These are phyloP conservation scores for Leishmania amazonensis DNA, from an alignment of 208 protist species.

Conservation along the genomic window DNA sequence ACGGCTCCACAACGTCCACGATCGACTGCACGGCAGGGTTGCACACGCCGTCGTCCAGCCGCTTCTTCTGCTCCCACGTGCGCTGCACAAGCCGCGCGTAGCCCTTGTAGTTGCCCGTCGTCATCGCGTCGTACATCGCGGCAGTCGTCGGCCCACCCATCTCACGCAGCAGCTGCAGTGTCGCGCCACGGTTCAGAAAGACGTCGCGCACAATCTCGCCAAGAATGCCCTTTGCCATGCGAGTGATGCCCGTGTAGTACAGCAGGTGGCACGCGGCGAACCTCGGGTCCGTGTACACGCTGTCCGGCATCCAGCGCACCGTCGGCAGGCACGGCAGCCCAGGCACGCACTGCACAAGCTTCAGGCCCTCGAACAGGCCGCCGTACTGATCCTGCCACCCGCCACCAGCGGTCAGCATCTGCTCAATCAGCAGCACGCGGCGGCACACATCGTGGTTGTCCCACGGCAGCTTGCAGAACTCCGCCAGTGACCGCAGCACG, in stretches of 20 bases:
- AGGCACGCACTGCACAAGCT: slow-evolving; percentile 42
- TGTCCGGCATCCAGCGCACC: slow-evolving; percentile 48
- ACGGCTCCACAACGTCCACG: slow-evolving; percentile 39
- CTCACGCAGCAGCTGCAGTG: slow-evolving; percentile 36
- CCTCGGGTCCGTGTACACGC: slow-evolving; percentile 39
- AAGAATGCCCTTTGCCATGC: slow-evolving; percentile 49
- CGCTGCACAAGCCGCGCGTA: slow-evolving; percentile 39
- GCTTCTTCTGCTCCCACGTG: slow-evolving; percentile 62
- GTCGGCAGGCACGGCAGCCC: slow-evolving; percentile 35
- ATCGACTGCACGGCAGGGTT: slow-evolving; percentile 41
- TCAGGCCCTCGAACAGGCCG: slow-evolving; percentile 51
- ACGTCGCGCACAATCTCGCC: slow-evolving; percentile 46
- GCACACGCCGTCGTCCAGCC: slow-evolving; percentile 43
- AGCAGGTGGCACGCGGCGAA: slow-evolving; percentile 47
- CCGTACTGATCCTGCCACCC: slow-evolving; percentile 79
- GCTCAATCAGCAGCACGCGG: slow-evolving; percentile 61
- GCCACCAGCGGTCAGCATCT: slow-evolving; percentile 70
- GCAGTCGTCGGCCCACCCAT: slow-evolving; percentile 42
- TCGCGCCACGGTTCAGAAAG: slow-evolving; percentile 39
- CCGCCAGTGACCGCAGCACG: slow-evolving; percentile 43
- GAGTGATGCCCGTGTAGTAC: slow-evolving; percentile 69
- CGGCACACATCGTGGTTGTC: slow-evolving; percentile 43
- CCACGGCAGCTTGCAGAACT: slow-evolving; percentile 51
- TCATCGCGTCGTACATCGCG: slow-evolving; percentile 49
- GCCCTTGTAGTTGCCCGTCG: slow-evolving; percentile 35